These are phyloP conservation scores for Cutaneotrichosporon sp. DNA, from an alignment of 1,284 basidiomycete genomes.

Conservation along the genomic window DNA sequence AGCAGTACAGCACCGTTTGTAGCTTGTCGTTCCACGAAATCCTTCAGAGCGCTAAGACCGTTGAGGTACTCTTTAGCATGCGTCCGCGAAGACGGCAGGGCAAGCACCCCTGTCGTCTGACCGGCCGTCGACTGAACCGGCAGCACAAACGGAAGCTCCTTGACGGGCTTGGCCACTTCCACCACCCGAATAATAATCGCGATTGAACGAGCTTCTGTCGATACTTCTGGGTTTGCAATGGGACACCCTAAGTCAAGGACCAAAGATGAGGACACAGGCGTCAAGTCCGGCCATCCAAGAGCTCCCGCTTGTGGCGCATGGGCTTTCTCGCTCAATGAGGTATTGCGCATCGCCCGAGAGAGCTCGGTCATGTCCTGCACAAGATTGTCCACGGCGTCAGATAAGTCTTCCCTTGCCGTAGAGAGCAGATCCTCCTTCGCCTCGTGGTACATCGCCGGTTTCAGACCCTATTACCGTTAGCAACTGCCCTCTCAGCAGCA, in stretches of 20 bases:
- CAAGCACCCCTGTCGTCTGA: slow-evolving; percentile 6
- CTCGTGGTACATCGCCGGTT: slow-evolving; percentile 34
- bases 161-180: slow-evolving; percentile 24
- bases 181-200: slow-evolving; percentile 15
- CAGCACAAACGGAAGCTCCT: slow-evolving; percentile 11
- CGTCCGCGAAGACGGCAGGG: slow-evolving; percentile 23
- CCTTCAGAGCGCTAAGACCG: slow-evolving; percentile 16
- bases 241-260: slow-evolving; percentile 28
- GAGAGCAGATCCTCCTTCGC: slow-evolving; percentile 30
- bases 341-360: neutral
- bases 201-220: neutral
- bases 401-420: slow-evolving; percentile 34
- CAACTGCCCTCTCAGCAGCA: slow-evolving; percentile 11
- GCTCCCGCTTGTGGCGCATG: too few species aligned
- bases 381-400: slow-evolving; percentile 26
- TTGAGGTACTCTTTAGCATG: slow-evolving; percentile 22
- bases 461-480: slow-evolving; percentile 34
- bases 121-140: neutral
- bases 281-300: neutral
- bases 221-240: slow-evolving; percentile 1
- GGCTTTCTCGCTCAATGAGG: neutral
- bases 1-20: slow-evolving; percentile 8
- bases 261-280: slow-evolving; percentile 15
- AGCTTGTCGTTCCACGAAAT: neutral
- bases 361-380: slow-evolving; percentile 10